A percentile compares a stretch with the other conserved stretches of the same genome.
phyloP scores from a whole-genome alignment of 1,284 basidiomycete genomes.

The Paramarasmius palmivorus region DNA sequence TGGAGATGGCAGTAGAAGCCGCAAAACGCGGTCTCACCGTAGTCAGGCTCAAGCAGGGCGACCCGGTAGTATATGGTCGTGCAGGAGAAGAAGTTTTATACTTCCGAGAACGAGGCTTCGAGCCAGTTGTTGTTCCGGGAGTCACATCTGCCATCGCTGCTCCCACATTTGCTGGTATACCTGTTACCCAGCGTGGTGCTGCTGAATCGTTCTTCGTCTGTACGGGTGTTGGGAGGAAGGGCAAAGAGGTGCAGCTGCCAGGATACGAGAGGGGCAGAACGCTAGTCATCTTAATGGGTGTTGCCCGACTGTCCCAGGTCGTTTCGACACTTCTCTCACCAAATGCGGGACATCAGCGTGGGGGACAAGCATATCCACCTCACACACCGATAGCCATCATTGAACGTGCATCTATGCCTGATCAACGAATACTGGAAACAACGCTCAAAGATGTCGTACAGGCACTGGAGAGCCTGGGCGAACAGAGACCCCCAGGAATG shows the following conservation, averaged over 20 bases:
- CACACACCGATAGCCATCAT: conserved; percentile 89
- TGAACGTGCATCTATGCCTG: conserved; percentile 89
- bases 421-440: conserved; percentile 84
- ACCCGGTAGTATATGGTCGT: conserved; percentile 93
- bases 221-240: conserved; percentile 90
- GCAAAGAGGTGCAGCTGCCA: conserved; percentile 83
- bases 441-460: conserved; percentile 75
- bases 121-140: conserved; percentile 86
- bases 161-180: conserved; percentile 87
- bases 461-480: conserved; percentile 75
- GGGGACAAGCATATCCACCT: conserved; percentile 70
- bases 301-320: conserved; percentile 80
- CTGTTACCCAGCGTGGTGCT: conserved; percentile 94
- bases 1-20: conserved; percentile 85
- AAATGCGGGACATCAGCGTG: conserved; percentile 29
- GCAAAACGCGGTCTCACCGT: conserved; percentile 82
- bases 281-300: conserved; percentile 91
- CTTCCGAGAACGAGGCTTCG: conserved; percentile 84
- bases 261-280: conserved; percentile 85
- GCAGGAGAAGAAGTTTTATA: conserved; percentile 94
- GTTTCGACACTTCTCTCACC: conserved; percentile 58
- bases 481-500: conserved; percentile 95
- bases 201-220: conserved; percentile 89
- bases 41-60: conserved; percentile 95
- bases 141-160: conserved; percentile 88